A percentile compares a stretch with the other conserved stretches of the same genome.
Evolutionary conservation across 2,329 filamentous ascomycete species (phyloP).

Genomic region (Mollisia scopiformis): DNA sequence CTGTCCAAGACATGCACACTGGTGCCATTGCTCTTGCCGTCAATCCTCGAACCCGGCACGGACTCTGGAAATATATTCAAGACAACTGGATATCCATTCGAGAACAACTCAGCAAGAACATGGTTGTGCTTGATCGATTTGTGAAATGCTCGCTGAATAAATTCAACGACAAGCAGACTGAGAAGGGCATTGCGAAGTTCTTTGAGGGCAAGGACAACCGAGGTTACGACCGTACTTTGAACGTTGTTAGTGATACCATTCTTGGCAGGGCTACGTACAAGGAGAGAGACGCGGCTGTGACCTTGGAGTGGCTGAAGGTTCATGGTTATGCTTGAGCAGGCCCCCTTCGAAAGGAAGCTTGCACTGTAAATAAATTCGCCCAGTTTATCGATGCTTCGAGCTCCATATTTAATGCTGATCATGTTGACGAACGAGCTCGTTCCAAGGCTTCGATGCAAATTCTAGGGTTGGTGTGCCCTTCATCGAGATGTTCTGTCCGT

Average conservation of each 20-base stretch:
- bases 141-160: conserved; percentile 76
- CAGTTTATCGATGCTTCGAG: no score
- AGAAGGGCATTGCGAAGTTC: conserved; percentile 80
- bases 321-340: conserved; percentile 55
- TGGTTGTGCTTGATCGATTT: conserved; percentile 88
- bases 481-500: no score
- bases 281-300: conserved; percentile 70
- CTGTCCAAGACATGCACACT: conserved; percentile 85
- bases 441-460: no score
- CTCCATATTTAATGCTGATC: no score
- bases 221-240: conserved; percentile 83
- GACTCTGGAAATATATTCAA: conserved; percentile 86
- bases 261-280: conserved; percentile 82
- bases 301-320: conserved; percentile 78
- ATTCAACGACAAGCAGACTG: conserved; percentile 71
- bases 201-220: conserved; percentile 85
- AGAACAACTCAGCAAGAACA: conserved; percentile 75
- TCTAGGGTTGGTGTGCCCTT: no score
- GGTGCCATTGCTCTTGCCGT: conserved; percentile 72
- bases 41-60: conserved; percentile 72
- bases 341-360: no score
- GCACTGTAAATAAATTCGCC: no score
- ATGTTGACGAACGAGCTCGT: no score
- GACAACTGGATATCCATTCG: conserved; percentile 78
- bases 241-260: conserved; percentile 85